Conservation (phyloP, 305 asterid genomes). For the Rubia tinctorum region DNA sequence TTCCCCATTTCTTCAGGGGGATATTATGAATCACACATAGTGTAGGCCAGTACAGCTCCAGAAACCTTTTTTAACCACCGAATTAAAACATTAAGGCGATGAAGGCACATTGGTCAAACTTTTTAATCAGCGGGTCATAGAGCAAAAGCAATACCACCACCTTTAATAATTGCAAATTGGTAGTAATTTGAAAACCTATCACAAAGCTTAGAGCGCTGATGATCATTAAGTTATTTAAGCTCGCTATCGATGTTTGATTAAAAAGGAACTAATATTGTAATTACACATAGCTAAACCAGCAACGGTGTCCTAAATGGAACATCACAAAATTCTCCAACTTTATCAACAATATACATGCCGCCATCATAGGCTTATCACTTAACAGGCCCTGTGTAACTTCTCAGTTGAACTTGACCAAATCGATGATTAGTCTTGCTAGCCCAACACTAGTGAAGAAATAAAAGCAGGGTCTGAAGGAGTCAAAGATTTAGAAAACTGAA, state of each 20-base stretch:
- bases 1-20: neutral
- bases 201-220: neutral
- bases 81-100: neutral
- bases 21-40: neutral
- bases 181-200: neutral
- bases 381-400: neutral
- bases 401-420: neutral
- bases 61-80: neutral
- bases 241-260: neutral
- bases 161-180: neutral
- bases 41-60: neutral
- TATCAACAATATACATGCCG: neutral
- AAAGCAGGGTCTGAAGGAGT: neutral
- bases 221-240: neutral
- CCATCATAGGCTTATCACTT: neutral
- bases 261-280: neutral
- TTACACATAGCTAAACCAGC: neutral
- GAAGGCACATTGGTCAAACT: neutral
- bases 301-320: neutral
- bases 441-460: neutral
- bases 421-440: neutral
- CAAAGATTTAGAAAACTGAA: neutral
- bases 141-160: neutral
- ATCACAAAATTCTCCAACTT: slow-evolving; percentile 3
- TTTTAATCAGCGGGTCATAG: neutral